These are phyloP conservation scores for Aspergillus clavatus DNA, from an alignment of 2,329 filamentous ascomycete species.

Conservation along the genomic window DNA sequence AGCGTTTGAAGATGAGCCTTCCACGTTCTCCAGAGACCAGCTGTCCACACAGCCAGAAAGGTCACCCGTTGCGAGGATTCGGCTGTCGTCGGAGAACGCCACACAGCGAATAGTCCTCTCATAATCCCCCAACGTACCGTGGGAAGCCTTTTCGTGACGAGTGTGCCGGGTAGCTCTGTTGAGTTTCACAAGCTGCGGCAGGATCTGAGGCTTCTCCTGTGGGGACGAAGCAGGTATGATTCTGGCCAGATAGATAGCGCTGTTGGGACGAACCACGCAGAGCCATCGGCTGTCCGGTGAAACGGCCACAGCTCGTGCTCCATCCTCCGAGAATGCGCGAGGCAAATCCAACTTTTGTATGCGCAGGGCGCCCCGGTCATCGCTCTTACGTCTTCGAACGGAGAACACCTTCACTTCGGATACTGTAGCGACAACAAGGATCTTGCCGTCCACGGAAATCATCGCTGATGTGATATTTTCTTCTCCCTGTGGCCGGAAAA, in stretches of 20 bases:
- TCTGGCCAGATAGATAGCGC: constrained; percentile 51
- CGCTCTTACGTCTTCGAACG: constrained; percentile 51
- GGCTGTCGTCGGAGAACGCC: constrained; percentile 75
- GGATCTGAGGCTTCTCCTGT: constrained; percentile 41
- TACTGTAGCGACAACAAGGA: constrained; percentile 72
- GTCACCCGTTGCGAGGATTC: constrained; percentile 72
- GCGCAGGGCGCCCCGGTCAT: constrained; percentile 57
- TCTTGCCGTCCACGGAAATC: constrained; percentile 65
- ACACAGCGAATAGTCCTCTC: constrained; percentile 68
- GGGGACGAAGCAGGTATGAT: constrained; percentile 40
- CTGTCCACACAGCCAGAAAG: constrained; percentile 81
- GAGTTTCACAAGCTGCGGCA: constrained; percentile 42
- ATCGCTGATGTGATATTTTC: constrained; percentile 74
- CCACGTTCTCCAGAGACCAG: constrained; percentile 63
- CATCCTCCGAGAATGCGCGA: constrained; percentile 51
- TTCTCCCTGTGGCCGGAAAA: constrained; percentile 53
- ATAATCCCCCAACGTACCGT: constrained; percentile 69
- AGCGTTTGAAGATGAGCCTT: constrained; percentile 39
- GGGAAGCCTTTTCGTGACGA: constrained; percentile 46
- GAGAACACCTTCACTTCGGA: constrained; percentile 74
- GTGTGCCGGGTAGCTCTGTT: constrained; percentile 32
- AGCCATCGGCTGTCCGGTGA: constrained; percentile 47
- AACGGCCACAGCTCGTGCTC: constrained; percentile 61
- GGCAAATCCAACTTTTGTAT: constrained; percentile 68
- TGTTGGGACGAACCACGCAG: constrained; percentile 55